Conservation (phyloP, 345 rosid genomes). For the Eucalyptus shirleyi region DNA sequence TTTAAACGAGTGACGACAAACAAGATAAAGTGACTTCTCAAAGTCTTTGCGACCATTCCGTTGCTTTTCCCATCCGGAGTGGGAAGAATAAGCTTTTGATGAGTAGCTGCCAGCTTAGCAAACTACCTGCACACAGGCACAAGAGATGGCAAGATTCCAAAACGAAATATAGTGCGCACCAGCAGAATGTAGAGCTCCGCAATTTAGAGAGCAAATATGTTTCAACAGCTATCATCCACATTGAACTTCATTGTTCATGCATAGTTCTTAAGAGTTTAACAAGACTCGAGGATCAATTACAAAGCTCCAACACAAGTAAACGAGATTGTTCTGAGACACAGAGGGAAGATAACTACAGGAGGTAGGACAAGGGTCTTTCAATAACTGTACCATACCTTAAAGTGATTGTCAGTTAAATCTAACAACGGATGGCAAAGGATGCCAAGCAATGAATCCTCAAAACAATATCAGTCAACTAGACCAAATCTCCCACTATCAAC, state of each 20-base stretch:
- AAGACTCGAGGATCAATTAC: background rate
- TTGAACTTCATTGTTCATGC: background rate
- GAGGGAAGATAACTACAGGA: background rate
- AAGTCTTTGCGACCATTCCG: slow-evolving; percentile 8
- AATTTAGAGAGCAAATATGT: background rate
- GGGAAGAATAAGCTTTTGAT: background rate
- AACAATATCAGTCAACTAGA: background rate
- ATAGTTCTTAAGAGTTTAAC: background rate
- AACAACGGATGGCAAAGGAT: background rate
- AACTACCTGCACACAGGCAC: background rate
- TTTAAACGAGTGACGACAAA: slow-evolving; percentile 9
- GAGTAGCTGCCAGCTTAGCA: background rate
- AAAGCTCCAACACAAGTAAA: background rate
- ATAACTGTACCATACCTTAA: background rate
- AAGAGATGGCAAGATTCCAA: background rate
- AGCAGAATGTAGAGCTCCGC: background rate
- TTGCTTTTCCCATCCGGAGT: slow-evolving; percentile 1
- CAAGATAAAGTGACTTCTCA: background rate
- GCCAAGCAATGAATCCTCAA: background rate
- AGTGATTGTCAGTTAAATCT: background rate
- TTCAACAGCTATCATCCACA: background rate
- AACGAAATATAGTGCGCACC: background rate
- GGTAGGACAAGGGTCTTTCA: background rate
- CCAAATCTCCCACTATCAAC: background rate
- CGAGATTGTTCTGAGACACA: background rate